Percentiles rank a stretch among this genome's conserved stretches.
Conservation (phyloP, 1,284 basidiomycete species). For the Ustilago xerochloae region DNA sequence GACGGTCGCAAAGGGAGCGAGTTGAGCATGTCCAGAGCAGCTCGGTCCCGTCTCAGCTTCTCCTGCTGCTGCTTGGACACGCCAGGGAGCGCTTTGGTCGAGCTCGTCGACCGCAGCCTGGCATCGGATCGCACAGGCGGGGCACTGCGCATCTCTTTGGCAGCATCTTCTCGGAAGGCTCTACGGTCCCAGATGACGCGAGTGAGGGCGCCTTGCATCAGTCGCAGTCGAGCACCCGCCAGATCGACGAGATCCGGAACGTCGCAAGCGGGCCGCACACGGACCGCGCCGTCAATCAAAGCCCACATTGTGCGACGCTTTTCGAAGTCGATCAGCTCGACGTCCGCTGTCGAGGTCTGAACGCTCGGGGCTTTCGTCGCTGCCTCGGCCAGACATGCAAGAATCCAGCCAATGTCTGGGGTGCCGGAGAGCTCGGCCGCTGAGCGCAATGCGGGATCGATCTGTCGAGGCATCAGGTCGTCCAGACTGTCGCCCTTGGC, state of each 20-base stretch:
- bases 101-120: constrained; percentile 27
- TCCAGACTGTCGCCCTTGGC: constrained; percentile 46
- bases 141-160: constrained; percentile 50
- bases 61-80: constrained; percentile 57
- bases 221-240: constrained; percentile 53
- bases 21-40: constrained; percentile 40
- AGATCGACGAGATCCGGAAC: constrained; percentile 46
- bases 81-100: constrained; percentile 44
- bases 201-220: constrained; percentile 55
- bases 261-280: constrained; percentile 39
- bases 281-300: constrained; percentile 55
- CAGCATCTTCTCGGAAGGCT: constrained; percentile 59
- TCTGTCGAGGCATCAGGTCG: constrained; percentile 46
- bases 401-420: constrained; percentile 64
- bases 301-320: constrained; percentile 59
- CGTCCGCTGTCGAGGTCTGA: constrained; percentile 22
- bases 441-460: constrained; percentile 16
- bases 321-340: constrained; percentile 60
- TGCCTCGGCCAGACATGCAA: constrained; percentile 58
- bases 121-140: constrained; percentile 35
- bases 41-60: constrained; percentile 54
- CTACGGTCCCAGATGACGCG: constrained; percentile 59
- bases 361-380: constrained; percentile 38
- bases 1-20: constrained; percentile 26
- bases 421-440: constrained; percentile 38